Evolutionary conservation across 2,329 filamentous ascomycete genomes (phyloP), one percentile per base, ranked within the genome.

Genomic region (Pseudogymnoascus sp.): DNA sequence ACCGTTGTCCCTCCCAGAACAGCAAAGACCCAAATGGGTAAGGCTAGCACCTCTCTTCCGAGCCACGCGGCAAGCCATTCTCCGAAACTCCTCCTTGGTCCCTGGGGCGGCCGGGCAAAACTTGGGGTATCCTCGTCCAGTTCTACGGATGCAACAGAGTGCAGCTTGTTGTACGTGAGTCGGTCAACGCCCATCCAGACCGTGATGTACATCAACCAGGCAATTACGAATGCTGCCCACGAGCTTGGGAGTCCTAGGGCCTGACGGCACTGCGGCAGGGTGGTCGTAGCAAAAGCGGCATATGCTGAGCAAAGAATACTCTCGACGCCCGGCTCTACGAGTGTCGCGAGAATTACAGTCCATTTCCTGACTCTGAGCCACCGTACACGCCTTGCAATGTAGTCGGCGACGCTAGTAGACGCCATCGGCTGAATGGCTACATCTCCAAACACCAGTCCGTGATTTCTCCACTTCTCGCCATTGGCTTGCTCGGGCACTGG

Each of bases 301-400:
- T 95, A 92, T 0, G 87, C 76, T 21, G 88, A 91, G 75, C 92
- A 97, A 0, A 97, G 72, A 35, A 99, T 82, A 29, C 88, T 89
- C 74, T 99, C 94, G 0, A 95, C 92, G 2, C 92, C 92, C 0
- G 93, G 94, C 72, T 99, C 94, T 2, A 97, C 90, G 1, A 97
- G 78, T 0, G 95, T 97, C 0, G 94, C 95, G 0, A 89, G 79
- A 1, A 91, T 82, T 12, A 99, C 94, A 0, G 93, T 97, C 78
- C 91, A 97, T 74, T 99, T 99, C 52, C 94, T 82, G 1, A 96
- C 95, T 5, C 94, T 85, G 23, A 97, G 79, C 94, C 94, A 99
- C 60, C 94, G 84, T 3, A 92, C 87, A 23, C 94, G 83, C 11
- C 94, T 86, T 4, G 87, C 89, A 52, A 90, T 81, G 72, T 96